Base-by-base conservation (phyloP, 441 rosid genomes). In the Isatis lusitanica region DNA sequence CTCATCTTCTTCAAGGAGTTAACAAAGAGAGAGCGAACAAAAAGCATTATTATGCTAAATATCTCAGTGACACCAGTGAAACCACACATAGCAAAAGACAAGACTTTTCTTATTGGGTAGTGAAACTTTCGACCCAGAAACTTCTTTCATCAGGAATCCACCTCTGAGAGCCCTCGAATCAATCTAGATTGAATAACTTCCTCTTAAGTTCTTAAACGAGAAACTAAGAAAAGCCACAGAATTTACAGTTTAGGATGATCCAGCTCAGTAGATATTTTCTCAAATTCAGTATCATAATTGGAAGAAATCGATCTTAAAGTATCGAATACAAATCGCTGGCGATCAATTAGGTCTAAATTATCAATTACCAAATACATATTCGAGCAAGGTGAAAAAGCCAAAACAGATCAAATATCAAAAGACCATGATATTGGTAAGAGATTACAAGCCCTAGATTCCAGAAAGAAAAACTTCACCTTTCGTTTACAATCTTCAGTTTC, bases 401-500 rank as follows among this genome's bases (percentile, higher is more conserved):
- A n/a, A 48, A 52, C 10, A 4, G 21, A 30, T 2, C 12, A 44
- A 57, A 10, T 12, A 26, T 7, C 31, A 9, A 30, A 62, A 31
- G 33, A 18, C 17, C 24, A 12, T 11, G 46, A 40, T 18, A 21
- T 2, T 7, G 4, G 17, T 18, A 1, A 63, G 1, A 44, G 8
- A 24, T 12, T 2, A 53, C 10, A 56, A 56, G 70, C 63, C 50
- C 76, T 15, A 48, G 16, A 64, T 40, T 30, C 61, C 36, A 17
- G 13, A 55, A 56, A 55, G 31, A 26, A 26, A 26, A 26, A 48
- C 59, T 38, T 68, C 36, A 75, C 79, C 79, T 75, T 68, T 24
- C 57, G 55, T 61, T 51, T 26, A 15, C 48, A 64, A 64, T 51
- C 50, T 48, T 48, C 62, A 69, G 65, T 68, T 59, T 62, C 79